phyloP scores from a whole-genome alignment of 768 basidiomycete genomes.

The Dentipellis fragilis region DNA sequence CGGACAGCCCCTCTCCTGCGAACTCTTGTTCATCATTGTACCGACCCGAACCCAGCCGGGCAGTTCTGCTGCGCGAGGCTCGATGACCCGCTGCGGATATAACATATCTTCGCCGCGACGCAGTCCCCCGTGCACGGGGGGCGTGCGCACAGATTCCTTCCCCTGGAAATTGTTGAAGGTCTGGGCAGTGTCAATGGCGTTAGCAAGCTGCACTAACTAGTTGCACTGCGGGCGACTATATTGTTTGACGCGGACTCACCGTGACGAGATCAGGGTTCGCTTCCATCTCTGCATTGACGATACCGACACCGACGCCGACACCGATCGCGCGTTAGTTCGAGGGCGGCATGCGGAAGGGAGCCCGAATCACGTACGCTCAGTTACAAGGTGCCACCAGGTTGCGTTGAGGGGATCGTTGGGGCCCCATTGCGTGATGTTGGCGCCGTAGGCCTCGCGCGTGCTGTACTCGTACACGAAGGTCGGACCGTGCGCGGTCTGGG shows the following conservation, averaged over 20 bases:
- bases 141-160: conserved; percentile 47
- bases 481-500: conserved; percentile 47
- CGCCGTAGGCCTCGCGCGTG: conserved; percentile 59
- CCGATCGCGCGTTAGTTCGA: conserved; percentile 1
- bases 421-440: conserved; percentile 46
- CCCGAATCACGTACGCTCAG: conserved; percentile 41
- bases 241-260: conserved; percentile 22
- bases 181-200: conserved; percentile 20
- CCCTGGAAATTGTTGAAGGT: conserved; percentile 65
- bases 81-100: conserved; percentile 66
- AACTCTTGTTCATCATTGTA: conserved; percentile 25
- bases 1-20: neutral
- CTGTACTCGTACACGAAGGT: conserved; percentile 56
- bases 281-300: conserved; percentile 42
- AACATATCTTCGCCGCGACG: conserved; percentile 60
- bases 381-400: conserved; percentile 77
- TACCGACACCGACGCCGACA: neutral
- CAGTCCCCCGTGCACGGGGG: conserved; percentile 52
- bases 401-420: conserved; percentile 62
- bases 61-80: conserved; percentile 54
- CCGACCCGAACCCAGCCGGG: conserved; percentile 52
- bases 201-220: neutral
- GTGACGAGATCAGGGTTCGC: conserved; percentile 45
- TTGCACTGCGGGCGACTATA: neutral
- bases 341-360: neutral